Base-by-base conservation (phyloP, 163 green algal species). In the Scenedesmus sp. region DNA sequence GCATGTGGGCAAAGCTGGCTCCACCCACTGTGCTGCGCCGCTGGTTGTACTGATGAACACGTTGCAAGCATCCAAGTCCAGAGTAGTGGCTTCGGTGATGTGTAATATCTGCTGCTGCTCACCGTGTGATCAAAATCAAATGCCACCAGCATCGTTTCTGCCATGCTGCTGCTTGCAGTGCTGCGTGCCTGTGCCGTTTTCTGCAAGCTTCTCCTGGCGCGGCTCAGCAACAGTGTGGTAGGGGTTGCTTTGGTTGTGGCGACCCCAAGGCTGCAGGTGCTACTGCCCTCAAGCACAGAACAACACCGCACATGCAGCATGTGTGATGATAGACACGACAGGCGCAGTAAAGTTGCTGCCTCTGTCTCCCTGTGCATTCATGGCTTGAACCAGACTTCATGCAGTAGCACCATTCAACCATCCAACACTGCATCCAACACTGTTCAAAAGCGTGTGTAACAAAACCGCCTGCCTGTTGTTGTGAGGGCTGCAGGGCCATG, bases 51-150 rank as follows among this genome's bases (percentile, higher is more conserved):
- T n/a, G n/a, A n/a, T n/a, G n/a, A n/a, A n/a, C n/a, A n/a, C n/a
- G n/a, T n/a, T n/a, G n/a, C n/a, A n/a, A n/a, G n/a, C n/a, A n/a
- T n/a, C n/a, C n/a, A n/a, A n/a, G n/a, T n/a, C n/a, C n/a, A n/a
- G n/a, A n/a, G n/a, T n/a, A n/a, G n/a, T n/a, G n/a, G n/a, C n/a
- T n/a, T n/a, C n/a, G n/a, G n/a, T n/a, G n/a, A n/a, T n/a, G n/a
- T n/a, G n/a, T n/a, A n/a, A 72, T 24, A 72, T 33, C 59, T 72
- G 59, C 59, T 72, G 53, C 53, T 65, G 65, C 65, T 76, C 30
- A 76, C 65, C 40, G 87, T 94, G 61, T 92, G 91, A 37, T 94
- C 91, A 86, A 94, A 94, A 49, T 94, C 91, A 86, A 94, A 92
- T 12, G 70, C 87, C 9, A 93, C 49, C 37, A 93, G 86, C 20